phyloP scores from a whole-genome alignment of 169 alveolate species.

The Eimeria praecox region DNA sequence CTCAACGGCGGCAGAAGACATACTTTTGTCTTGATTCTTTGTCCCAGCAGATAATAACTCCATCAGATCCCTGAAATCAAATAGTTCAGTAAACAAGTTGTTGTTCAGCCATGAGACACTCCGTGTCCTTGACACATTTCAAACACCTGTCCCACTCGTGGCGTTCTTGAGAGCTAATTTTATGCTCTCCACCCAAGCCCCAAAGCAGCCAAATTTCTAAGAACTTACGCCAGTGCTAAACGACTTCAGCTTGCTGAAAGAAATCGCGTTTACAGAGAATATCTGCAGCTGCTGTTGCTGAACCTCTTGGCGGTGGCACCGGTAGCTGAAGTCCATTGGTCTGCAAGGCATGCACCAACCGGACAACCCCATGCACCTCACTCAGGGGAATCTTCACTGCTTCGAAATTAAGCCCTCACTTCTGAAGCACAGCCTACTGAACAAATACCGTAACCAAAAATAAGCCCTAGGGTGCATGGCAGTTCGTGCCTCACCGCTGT shows the following conservation, averaged over 20 bases:
- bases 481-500: slow-evolving; percentile 39
- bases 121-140: too few relatives aligned
- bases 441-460: background rate
- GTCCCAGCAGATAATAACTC: slow-evolving; percentile 81
- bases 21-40: slow-evolving; percentile 82
- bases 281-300: slow-evolving; percentile 72
- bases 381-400: background rate
- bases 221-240: slow-evolving; percentile 80
- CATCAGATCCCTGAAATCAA: slow-evolving; percentile 82
- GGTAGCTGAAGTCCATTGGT: slow-evolving; percentile 75
- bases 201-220: background rate
- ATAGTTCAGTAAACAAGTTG: background rate
- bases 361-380: background rate
- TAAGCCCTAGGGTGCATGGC: background rate
- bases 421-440: background rate
- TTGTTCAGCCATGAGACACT: background rate
- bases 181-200: background rate
- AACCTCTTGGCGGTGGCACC: slow-evolving; percentile 82
- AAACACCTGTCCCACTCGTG: background rate
- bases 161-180: background rate
- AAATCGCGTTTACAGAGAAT: slow-evolving; percentile 77
- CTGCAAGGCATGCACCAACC: background rate
- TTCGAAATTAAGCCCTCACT: background rate
- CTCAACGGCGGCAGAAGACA: background rate
- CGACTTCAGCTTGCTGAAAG: slow-evolving; percentile 75